Conservation (phyloP, 306 rosid genomes). For the Castanopsis chinensis region DNA sequence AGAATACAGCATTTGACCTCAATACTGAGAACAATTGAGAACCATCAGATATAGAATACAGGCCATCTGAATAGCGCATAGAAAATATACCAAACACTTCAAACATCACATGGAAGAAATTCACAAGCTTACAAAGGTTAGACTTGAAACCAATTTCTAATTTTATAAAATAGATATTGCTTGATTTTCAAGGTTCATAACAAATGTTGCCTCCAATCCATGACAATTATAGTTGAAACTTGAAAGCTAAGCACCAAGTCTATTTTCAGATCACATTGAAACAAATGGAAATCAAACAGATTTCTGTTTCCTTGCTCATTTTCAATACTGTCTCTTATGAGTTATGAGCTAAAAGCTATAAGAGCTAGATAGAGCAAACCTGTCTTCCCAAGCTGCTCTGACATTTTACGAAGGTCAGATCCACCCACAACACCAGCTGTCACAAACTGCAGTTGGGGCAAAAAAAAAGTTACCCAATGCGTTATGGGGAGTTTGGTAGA, state of each 20-base stretch:
- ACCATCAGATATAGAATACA: background rate
- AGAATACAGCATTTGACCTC: background rate
- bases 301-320: background rate
- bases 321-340: background rate
- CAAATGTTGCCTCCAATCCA: background rate
- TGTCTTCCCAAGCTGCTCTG: slow-evolving; percentile 88
- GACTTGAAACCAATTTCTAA: background rate
- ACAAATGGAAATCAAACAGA: background rate
- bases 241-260: background rate
- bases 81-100: background rate
- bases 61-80: background rate
- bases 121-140: background rate
- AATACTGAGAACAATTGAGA: background rate
- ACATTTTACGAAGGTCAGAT: slow-evolving; percentile 78
- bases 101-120: background rate
- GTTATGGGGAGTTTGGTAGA: background rate
- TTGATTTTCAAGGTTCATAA: background rate
- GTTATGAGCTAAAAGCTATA: background rate
- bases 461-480: background rate
- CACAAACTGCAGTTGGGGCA: slow-evolving; percentile 49
- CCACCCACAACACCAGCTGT: slow-evolving; percentile 94
- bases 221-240: background rate
- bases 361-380: slow-evolving; percentile 33
- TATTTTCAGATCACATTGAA: background rate
- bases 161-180: background rate